Evolutionary conservation across 2,329 filamentous ascomycete genomes (phyloP), one percentile per base, ranked within the genome.

Genomic region (Beauveria sp.): DNA sequence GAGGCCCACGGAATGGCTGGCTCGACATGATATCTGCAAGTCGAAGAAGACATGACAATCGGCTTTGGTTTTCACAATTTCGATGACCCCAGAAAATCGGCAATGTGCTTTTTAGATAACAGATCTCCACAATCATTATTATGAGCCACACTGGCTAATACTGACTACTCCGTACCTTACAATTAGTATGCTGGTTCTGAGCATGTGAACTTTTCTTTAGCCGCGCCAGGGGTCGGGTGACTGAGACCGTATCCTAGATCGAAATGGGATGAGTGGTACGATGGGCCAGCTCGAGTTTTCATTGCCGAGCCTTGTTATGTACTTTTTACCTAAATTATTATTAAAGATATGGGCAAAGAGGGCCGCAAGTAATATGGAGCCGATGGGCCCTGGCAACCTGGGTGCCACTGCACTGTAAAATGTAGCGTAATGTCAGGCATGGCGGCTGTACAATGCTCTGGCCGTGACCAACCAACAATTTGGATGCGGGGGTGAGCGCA

Each of bases 401-500:
- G 56, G 49, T 42, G 47, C 40, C 28, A 18, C 26, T 60, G 20
- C n/a, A n/a, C 34, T n/a, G 26, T 49, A 45, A 60, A 53, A 2
- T 60, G 57, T 60, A 34, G 57, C 40, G 57, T 60, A 60, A 60
- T 60, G 10, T 28, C 18, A 52, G 40, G 18, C 40, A 52, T 46
- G 57, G 26, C 10, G 43, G 42, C 42, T 14, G 42, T 26, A 10
- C 53, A 18, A 9, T 46, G 49, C n/a, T 28, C 34, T n/a, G 12
- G 45, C 4, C 12, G 34, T 58, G 18, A 14, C 45, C 55, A 58
- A 58, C 45, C 55, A 49, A 51, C 38, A 46, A 16, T 46, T 60
- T 34, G 18, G 45, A 43, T 60, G 63, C 60, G 58, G 60, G 65
- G 58, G 40, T 54, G 22, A 46, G 63, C 28, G 58, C 45, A 51